Conservation (phyloP, 257 asterid genomes). For the Lycium barbarum region DNA sequence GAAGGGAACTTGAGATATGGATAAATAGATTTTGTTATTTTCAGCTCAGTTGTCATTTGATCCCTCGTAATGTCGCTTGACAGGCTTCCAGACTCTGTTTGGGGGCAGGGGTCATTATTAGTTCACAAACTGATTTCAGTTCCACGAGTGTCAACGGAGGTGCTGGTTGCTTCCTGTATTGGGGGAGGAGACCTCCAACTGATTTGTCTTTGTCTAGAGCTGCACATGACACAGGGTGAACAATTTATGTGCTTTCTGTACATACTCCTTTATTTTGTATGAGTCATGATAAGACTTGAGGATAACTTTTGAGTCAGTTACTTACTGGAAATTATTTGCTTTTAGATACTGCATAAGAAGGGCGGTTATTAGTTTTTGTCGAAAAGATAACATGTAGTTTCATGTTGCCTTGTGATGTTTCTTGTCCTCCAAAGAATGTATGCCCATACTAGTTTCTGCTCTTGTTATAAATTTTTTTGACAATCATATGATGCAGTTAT, state of each 20-base stretch:
- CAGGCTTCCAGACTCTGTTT: conserved; percentile 38
- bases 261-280: background rate
- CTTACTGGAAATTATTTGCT: background rate
- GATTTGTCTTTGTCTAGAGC: no score
- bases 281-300: background rate
- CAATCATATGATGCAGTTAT: background rate
- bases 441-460: background rate
- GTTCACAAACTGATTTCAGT: conserved; percentile 4
- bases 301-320: background rate
- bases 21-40: background rate
- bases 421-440: background rate
- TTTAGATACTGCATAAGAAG: background rate
- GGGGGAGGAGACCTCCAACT: conserved; percentile 16
- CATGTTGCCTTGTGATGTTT: background rate
- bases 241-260: background rate
- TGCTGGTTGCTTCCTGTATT: conserved; percentile 24
- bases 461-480: background rate
- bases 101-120: conserved; percentile 29
- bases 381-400: background rate
- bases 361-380: background rate
- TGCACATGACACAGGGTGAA: conserved; percentile 17
- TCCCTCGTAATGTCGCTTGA: conserved; percentile 27
- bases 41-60: background rate
- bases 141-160: conserved; percentile 1
- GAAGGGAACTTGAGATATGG: background rate